Conservation (phyloP, 306 rosid genomes). For the Lathyrus sativus region DNA sequence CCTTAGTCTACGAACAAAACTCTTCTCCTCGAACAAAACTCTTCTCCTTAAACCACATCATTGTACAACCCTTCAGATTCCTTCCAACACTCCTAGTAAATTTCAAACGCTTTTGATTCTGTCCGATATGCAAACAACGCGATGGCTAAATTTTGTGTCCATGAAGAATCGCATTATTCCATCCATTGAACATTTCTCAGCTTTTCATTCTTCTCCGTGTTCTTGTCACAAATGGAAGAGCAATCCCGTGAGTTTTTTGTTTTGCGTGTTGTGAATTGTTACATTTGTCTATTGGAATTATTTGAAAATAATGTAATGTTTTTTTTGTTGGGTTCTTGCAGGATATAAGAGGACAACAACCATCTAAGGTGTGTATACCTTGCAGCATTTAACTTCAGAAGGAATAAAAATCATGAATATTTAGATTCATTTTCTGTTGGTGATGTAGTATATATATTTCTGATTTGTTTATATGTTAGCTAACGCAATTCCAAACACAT, state of each 20-base stretch:
- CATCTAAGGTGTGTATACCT: slow-evolving; percentile 54
- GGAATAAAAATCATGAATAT: not conserved
- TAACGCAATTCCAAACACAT: no score
- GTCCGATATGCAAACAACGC: slow-evolving; percentile 53
- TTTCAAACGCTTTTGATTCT: slow-evolving; percentile 1
- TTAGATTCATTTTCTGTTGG: slow-evolving; percentile 21
- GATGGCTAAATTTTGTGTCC: slow-evolving; percentile 56
- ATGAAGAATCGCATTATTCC: slow-evolving; percentile 47
- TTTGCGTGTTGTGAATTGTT: not conserved
- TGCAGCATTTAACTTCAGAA: not conserved
- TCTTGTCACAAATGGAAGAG: slow-evolving; percentile 52
- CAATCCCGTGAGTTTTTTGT: slow-evolving; percentile 51
- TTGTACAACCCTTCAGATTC: slow-evolving; percentile 18
- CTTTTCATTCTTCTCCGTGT: slow-evolving; percentile 68
- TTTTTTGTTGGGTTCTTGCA: slow-evolving; percentile 20
- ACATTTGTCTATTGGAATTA: not conserved
- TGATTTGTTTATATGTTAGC: no score
- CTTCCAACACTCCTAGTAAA: not conserved
- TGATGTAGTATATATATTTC: not conserved
- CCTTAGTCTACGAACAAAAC: not conserved
- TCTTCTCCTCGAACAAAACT: not conserved
- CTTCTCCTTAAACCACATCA: slow-evolving; percentile 21
- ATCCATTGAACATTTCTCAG: slow-evolving; percentile 42
- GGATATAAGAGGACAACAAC: slow-evolving; percentile 46
- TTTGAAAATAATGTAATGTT: slow-evolving; percentile 25